Evolutionary conservation across 805 yeast genomes (phyloP).

Genomic region (Candida jianshihensis): DNA sequence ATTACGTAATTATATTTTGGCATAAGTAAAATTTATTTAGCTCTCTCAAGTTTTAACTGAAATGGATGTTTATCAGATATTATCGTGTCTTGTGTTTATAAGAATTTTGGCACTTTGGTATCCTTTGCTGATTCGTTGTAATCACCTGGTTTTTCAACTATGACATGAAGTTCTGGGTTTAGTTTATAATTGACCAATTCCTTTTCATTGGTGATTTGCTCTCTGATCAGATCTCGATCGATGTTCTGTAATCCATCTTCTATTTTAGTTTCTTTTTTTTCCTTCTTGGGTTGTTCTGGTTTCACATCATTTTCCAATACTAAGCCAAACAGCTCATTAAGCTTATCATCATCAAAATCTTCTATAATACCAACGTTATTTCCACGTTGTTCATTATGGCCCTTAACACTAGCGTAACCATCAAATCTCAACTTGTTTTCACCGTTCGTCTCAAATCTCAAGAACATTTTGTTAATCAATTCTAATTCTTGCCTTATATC

Average conservation of each 20-base stretch:
- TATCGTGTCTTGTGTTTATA: conserved; percentile 22
- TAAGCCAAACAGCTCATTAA: conserved; percentile 11
- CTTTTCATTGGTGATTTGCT: conserved; percentile 24
- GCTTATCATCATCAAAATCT: conserved; percentile 20
- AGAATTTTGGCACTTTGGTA: conserved; percentile 29
- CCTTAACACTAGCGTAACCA: too few species aligned
- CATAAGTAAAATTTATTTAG: too few species aligned
- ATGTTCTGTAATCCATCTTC: conserved; percentile 12
- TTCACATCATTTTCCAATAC: not conserved
- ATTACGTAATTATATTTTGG: too few species aligned
- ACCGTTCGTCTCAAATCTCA: conserved; percentile 8
- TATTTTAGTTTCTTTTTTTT: conserved; percentile 7
- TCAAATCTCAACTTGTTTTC: conserved; percentile 1
- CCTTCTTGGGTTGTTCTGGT: conserved; percentile 1
- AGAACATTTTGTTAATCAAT: conserved; percentile 28
- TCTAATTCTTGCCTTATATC: conserved; percentile 35
- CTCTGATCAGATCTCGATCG: conserved; percentile 8
- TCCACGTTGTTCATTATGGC: not conserved
- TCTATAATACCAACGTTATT: conserved; percentile 13
- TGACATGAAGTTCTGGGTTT: conserved; percentile 27
- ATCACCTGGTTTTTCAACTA: conserved; percentile 35
- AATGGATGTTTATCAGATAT: too few species aligned
- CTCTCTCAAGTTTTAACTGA: too few species aligned
- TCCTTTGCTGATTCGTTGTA: conserved; percentile 30
- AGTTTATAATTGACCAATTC: conserved; percentile 23